Conservation (phyloP, 495 filamentous ascomycete species). For the Copromyces sp. region DNA sequence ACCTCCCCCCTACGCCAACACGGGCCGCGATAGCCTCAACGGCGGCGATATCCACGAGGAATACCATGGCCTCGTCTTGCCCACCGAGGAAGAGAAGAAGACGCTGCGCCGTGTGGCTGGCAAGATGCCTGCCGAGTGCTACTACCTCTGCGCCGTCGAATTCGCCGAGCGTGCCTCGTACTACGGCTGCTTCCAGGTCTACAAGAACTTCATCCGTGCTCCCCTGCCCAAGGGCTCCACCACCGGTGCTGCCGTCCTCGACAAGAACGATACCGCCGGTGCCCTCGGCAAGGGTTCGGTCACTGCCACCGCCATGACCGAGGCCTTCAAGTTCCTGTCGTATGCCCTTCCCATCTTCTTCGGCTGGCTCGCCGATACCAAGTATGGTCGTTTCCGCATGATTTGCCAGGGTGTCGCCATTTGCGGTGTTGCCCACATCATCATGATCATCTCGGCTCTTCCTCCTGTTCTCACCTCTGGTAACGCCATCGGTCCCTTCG, state of each 20-base stretch:
- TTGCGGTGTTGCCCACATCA: conserved; percentile 51
- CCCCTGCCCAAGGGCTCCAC: conserved; percentile 46
- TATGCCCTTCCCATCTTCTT: conserved; percentile 50
- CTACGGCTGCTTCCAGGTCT: conserved; percentile 46
- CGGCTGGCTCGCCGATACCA: conserved; percentile 49
- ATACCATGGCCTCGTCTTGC: conserved; percentile 32
- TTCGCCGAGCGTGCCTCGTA: conserved; percentile 52
- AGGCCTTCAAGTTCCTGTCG: conserved; percentile 47
- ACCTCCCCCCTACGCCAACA: background rate
- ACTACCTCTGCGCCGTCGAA: conserved; percentile 45
- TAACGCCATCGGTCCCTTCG: conserved; percentile 46
- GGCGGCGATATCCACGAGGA: conserved; percentile 20
- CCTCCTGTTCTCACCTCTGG: conserved; percentile 46
- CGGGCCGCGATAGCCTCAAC: background rate
- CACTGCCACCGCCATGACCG: conserved; percentile 43
- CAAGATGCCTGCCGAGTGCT: conserved; percentile 35
- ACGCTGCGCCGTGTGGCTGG: conserved; percentile 45
- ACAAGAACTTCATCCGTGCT: conserved; percentile 49
- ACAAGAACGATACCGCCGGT: conserved; percentile 45
- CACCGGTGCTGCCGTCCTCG: conserved; percentile 42
- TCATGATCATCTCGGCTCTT: conserved; percentile 50
- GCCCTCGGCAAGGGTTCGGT: conserved; percentile 50
- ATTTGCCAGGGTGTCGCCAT: conserved; percentile 49
- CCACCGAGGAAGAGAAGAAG: conserved; percentile 42
- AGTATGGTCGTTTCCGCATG: conserved; percentile 49